Conservation (phyloP, 352 stramenopile genomes). For the Pythium plurisporium region DNA sequence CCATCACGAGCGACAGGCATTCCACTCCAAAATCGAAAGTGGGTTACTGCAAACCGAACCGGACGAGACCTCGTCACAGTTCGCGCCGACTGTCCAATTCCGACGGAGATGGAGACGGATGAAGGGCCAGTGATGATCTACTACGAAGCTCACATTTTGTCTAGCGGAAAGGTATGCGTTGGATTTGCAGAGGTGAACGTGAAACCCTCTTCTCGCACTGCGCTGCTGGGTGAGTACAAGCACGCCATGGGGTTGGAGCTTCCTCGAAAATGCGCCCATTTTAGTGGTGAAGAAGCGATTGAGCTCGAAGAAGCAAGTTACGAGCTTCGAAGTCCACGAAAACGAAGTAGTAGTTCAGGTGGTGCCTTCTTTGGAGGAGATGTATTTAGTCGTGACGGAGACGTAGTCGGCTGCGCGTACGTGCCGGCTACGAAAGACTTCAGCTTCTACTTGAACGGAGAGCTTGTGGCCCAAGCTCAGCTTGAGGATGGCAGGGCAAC, state of each 20-base stretch:
- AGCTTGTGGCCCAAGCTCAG: constrained; percentile 21
- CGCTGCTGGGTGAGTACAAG: constrained; percentile 36
- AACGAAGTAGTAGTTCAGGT: constrained; percentile 16
- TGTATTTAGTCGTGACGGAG: constrained; percentile 41
- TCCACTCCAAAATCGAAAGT: constrained; percentile 38
- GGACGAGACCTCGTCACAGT: constrained; percentile 37
- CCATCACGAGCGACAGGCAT: constrained; percentile 25
- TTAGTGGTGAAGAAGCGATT: constrained; percentile 21
- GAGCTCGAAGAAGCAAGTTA: constrained; percentile 9
- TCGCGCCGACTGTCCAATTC: constrained; percentile 22
- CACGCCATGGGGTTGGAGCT: constrained; percentile 46
- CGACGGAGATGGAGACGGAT: background rate
- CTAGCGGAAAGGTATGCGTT: constrained; percentile 45
- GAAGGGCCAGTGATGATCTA: constrained; percentile 26
- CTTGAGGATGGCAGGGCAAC: background rate
- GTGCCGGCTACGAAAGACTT: constrained; percentile 27
- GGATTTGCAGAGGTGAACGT: constrained; percentile 29
- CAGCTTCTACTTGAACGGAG: constrained; percentile 62
- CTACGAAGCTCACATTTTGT: constrained; percentile 50
- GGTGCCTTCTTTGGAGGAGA: constrained; percentile 33
- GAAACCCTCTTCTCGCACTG: constrained; percentile 7
- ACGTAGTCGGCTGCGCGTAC: constrained; percentile 55
- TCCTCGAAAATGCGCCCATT: constrained; percentile 29
- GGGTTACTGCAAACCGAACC: constrained; percentile 53
- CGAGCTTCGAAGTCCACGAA: constrained; percentile 31